Evolutionary conservation across 805 yeast species (phyloP).

Genomic region (Ogataea nonfermentans): DNA sequence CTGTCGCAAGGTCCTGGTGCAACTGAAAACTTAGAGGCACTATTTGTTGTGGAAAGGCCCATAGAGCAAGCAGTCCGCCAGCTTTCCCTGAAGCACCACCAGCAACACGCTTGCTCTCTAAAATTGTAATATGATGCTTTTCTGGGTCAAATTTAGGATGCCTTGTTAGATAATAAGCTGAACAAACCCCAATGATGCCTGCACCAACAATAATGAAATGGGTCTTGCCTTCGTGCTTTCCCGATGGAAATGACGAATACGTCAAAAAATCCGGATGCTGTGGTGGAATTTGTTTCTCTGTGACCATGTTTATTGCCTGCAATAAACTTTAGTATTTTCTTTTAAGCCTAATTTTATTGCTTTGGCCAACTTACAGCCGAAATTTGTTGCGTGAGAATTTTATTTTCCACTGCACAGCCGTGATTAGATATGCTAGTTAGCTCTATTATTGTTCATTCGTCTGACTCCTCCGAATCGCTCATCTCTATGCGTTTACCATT

Average conservation of each 20-base stretch:
- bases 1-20: slow-evolving; percentile 78
- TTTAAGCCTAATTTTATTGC: not conserved
- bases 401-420: slow-evolving; percentile 6
- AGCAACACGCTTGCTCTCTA: slow-evolving; percentile 90
- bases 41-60: slow-evolving; percentile 96
- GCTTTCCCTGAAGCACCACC: slow-evolving; percentile 98
- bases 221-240: slow-evolving; percentile 56
- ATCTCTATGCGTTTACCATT: slow-evolving; percentile 14
- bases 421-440: not conserved
- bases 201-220: slow-evolving; percentile 90
- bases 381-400: slow-evolving; percentile 20
- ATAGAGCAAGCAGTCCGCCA: slow-evolving; percentile 88
- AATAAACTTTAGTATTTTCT: slow-evolving; percentile 1
- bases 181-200: slow-evolving; percentile 94
- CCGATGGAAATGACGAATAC: slow-evolving; percentile 43
- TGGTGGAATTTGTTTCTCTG: slow-evolving; percentile 22
- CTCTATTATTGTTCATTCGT: slow-evolving; percentile 5
- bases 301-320: slow-evolving; percentile 16
- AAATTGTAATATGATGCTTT: slow-evolving; percentile 75
- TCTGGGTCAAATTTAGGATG: slow-evolving; percentile 77
- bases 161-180: slow-evolving; percentile 81
- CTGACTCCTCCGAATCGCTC: slow-evolving; percentile 23
- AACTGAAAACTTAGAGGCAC: slow-evolving; percentile 84
- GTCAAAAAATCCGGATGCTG: slow-evolving; percentile 30
- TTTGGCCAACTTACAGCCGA: slow-evolving; percentile 3